A percentile compares a stretch with the other conserved stretches of the same genome.
Evolutionary conservation across 495 filamentous ascomycete genomes (phyloP).

Genomic region (Lophiostoma macrostomum): DNA sequence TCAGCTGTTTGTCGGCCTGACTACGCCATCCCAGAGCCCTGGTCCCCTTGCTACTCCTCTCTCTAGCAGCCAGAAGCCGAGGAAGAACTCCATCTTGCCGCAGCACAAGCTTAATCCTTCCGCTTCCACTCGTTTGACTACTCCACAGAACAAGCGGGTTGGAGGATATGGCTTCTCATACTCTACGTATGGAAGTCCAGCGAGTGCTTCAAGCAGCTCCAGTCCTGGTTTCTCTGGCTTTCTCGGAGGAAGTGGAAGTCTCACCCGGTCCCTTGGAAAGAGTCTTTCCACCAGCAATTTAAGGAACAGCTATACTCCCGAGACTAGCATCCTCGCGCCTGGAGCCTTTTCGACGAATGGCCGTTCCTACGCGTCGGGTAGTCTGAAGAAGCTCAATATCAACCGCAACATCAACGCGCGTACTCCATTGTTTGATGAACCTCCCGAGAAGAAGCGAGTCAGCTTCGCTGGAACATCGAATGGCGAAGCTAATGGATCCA

Average conservation of each 20-base stretch:
- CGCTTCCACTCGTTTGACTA: conserved; percentile 71
- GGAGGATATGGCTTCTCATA: conserved; percentile 84
- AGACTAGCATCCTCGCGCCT: conserved; percentile 81
- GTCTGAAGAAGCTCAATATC: conserved; percentile 85
- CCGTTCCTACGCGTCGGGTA: conserved; percentile 59
- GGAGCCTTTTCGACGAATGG: conserved; percentile 76
- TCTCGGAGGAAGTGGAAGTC: conserved; percentile 59
- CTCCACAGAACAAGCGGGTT: conserved; percentile 65
- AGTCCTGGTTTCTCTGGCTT: conserved; percentile 66
- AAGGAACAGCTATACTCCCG: conserved; percentile 57
- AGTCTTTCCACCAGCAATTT: conserved; percentile 68
- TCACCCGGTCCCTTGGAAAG: conserved; percentile 55
- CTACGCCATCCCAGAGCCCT: conserved; percentile 60
- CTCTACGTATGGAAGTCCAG: conserved; percentile 80
- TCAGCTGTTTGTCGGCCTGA: conserved; percentile 72
- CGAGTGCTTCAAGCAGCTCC: conserved; percentile 61
- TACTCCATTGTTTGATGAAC: conserved; percentile 43
- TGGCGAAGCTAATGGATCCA: conserved; percentile 37
- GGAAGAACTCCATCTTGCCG: conserved; percentile 73
- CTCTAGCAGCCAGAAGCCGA: conserved; percentile 65
- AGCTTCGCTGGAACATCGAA: conserved; percentile 71
- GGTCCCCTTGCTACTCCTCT: conserved; percentile 87
- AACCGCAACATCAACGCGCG: conserved; percentile 75
- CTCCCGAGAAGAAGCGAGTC: conserved; percentile 65
- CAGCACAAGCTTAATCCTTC: conserved; percentile 84